phyloP scores from a whole-genome alignment of 2,329 filamentous ascomycete species.

The Meredithiella fracta region DNA sequence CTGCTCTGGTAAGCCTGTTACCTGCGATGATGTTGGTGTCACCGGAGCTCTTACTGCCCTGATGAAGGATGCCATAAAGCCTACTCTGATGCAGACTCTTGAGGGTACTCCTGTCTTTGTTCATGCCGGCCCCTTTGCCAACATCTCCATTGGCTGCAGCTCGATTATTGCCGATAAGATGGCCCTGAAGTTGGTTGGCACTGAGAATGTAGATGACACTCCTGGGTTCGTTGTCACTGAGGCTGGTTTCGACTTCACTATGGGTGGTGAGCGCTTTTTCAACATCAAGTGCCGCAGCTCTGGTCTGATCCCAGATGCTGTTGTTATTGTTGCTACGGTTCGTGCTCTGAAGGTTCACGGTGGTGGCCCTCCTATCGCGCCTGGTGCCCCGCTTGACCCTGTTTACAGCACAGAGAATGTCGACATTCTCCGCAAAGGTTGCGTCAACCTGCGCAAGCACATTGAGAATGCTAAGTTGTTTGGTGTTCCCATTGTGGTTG shows the following conservation, averaged over 20 bases:
- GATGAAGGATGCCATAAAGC: slow-evolving; percentile 98
- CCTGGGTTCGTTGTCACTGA: slow-evolving; percentile 91
- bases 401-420: slow-evolving; percentile 91
- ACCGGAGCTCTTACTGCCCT: slow-evolving; percentile 84
- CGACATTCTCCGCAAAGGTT: slow-evolving; percentile 75
- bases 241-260: slow-evolving; percentile 97
- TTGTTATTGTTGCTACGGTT: slow-evolving; percentile 89
- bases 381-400: slow-evolving; percentile 67
- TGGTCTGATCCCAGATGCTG: slow-evolving; percentile 78
- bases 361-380: slow-evolving; percentile 81
- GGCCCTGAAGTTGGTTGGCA: slow-evolving; percentile 87
- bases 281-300: slow-evolving; percentile 98
- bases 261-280: slow-evolving; percentile 99
- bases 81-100: slow-evolving; percentile 94
- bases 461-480: slow-evolving; percentile 79
- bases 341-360: slow-evolving; percentile 94
- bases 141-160: slow-evolving; percentile 94
- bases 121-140: slow-evolving; percentile 92
- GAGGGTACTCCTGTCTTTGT: slow-evolving; percentile 97
- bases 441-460: slow-evolving; percentile 89
- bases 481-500: slow-evolving; percentile 85
- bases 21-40: slow-evolving; percentile 86
- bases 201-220: slow-evolving; percentile 67
- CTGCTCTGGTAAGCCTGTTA: slow-evolving; percentile 71
- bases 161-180: slow-evolving; percentile 91